These are phyloP conservation scores for Vitis hybrid DNA, from an alignment of 177 flowering plant genomes.

Conservation along the genomic window DNA sequence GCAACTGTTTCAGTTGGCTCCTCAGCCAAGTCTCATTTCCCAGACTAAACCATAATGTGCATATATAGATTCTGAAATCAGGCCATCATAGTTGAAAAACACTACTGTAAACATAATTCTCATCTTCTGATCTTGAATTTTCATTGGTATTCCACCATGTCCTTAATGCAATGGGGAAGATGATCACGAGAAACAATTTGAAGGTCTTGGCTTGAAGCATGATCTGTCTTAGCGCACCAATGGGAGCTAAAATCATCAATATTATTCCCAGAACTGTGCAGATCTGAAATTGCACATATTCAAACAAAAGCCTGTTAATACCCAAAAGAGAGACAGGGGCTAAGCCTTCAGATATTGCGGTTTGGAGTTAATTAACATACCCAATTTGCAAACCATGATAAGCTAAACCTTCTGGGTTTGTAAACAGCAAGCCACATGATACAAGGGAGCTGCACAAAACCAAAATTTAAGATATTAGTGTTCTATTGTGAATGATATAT, in stretches of 20 bases:
- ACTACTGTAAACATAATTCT: too few relatives aligned
- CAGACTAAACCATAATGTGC: too few relatives aligned
- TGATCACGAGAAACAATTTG: conserved; percentile 25
- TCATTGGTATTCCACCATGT: too few relatives aligned
- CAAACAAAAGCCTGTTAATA: not conserved
- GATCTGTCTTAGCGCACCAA: conserved; percentile 26
- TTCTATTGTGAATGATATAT: not conserved
- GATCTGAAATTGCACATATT: conserved; percentile 7
- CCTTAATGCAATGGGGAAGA: too few relatives aligned
- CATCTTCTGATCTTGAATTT: too few relatives aligned
- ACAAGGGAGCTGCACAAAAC: conserved; percentile 45
- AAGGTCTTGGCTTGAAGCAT: conserved; percentile 19
- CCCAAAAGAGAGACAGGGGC: not conserved
- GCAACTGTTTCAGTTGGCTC: too few relatives aligned
- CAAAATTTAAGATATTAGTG: not conserved
- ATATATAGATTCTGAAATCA: too few relatives aligned
- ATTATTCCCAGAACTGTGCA: conserved; percentile 23
- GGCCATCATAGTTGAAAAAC: too few relatives aligned
- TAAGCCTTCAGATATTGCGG: too few relatives aligned
- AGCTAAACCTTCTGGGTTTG: conserved; percentile 41
- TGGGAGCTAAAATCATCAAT: conserved; percentile 31
- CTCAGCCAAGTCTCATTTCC: too few relatives aligned
- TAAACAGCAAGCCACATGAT: conserved; percentile 43
- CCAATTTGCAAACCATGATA: conserved; percentile 51
- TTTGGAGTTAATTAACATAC: conserved; percentile 10